These are phyloP conservation scores for Fimicolochytrium jonesii DNA, from an alignment of 192 early-diverging fungal species.

Conservation along the genomic window DNA sequence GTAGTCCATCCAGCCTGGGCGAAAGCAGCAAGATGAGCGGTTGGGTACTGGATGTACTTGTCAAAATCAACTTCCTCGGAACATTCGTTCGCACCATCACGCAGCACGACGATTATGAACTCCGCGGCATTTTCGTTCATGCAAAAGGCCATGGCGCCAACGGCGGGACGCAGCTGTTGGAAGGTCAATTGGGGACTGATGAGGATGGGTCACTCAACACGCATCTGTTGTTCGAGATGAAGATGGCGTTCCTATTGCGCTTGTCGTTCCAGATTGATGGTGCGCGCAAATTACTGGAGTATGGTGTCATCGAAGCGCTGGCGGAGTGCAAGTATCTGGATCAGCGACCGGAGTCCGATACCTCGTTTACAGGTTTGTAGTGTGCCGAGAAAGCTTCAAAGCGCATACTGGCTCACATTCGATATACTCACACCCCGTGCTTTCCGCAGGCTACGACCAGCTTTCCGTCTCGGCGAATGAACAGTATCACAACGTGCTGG, in stretches of 20 bases:
- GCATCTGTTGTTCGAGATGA: constrained; percentile 68
- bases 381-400: no score
- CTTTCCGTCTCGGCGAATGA: constrained; percentile 28
- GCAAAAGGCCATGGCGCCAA: neutral
- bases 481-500: constrained; percentile 60
- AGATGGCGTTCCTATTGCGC: constrained; percentile 78
- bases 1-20: neutral
- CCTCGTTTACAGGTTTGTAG: constrained; percentile 33
- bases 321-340: constrained; percentile 69
- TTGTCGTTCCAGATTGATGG: constrained; percentile 70
- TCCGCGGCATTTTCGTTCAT: constrained; percentile 19
- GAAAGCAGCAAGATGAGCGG: constrained; percentile 19
- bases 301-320: constrained; percentile 74
- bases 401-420: no score
- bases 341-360: constrained; percentile 53
- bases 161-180: neutral
- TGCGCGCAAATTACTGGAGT: constrained; percentile 71
- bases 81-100: constrained; percentile 41
- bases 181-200: neutral
- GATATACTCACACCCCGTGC: no score
- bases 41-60: constrained; percentile 33
- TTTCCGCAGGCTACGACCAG: neutral
- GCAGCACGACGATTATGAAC: constrained; percentile 34
- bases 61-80: constrained; percentile 44
- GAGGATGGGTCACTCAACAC: constrained; percentile 38